phyloP scores from a whole-genome alignment of 1,284 basidiomycete genomes.

The Marasmius oreades region DNA sequence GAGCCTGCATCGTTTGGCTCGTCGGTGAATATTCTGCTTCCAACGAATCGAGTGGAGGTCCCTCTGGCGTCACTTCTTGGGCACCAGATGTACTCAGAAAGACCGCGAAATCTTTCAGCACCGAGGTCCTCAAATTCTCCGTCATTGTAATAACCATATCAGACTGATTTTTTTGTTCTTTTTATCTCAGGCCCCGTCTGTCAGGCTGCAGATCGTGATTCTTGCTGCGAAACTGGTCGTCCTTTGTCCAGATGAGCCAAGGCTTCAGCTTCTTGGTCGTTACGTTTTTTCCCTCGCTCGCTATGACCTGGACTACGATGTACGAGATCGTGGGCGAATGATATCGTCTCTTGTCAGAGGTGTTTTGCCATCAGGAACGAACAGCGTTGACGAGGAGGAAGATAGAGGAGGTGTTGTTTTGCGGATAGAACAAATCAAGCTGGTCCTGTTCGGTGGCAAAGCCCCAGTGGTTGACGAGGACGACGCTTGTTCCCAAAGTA shows the following conservation, averaged over 20 bases:
- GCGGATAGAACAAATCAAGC: slow-evolving; percentile 74
- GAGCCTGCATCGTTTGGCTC: slow-evolving; percentile 87
- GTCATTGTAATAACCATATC: background rate
- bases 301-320: slow-evolving; percentile 85
- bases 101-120: slow-evolving; percentile 65
- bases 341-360: slow-evolving; percentile 69
- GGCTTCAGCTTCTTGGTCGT: slow-evolving; percentile 51
- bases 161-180: background rate
- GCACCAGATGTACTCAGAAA: slow-evolving; percentile 84
- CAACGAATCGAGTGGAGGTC: slow-evolving; percentile 24
- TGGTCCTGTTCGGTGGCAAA: slow-evolving; percentile 79
- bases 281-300: slow-evolving; percentile 84
- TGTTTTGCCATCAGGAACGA: slow-evolving; percentile 36
- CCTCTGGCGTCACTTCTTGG: slow-evolving; percentile 53
- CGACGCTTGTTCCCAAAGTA: slow-evolving; percentile 21
- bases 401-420: slow-evolving; percentile 71
- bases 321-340: slow-evolving; percentile 85
- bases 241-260: slow-evolving; percentile 54
- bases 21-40: slow-evolving; percentile 79
- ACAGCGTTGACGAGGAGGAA: slow-evolving; percentile 35
- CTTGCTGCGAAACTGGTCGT: slow-evolving; percentile 83
- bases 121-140: slow-evolving; percentile 55
- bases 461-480: slow-evolving; percentile 38
- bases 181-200: slow-evolving; percentile 46
- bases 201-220: slow-evolving; percentile 80